Conservation (phyloP, 2,329 filamentous ascomycete species). For the Canariomyces notabilis region DNA sequence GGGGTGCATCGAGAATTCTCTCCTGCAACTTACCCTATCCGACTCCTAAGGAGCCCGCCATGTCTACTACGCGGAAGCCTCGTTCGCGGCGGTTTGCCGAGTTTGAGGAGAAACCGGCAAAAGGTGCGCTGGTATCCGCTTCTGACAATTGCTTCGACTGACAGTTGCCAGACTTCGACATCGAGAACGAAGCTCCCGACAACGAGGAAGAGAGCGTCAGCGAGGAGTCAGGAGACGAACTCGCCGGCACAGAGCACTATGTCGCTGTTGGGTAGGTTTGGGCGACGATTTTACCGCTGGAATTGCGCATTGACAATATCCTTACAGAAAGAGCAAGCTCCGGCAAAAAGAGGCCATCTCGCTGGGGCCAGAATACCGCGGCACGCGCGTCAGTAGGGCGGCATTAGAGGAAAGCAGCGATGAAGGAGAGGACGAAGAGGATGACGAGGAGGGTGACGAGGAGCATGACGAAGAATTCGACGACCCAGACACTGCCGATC, state of each 20-base stretch:
- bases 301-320: slow-evolving; percentile 15
- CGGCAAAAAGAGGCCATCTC: slow-evolving; percentile 64
- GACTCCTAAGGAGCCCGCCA: slow-evolving; percentile 22
- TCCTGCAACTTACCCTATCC: neutral
- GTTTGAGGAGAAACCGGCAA: slow-evolving; percentile 54
- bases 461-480: slow-evolving; percentile 37
- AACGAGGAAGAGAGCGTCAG: slow-evolving; percentile 48
- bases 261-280: slow-evolving; percentile 59
- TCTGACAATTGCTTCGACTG: neutral
- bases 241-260: slow-evolving; percentile 73
- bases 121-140: slow-evolving; percentile 45
- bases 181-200: slow-evolving; percentile 62
- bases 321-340: slow-evolving; percentile 69
- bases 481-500: slow-evolving; percentile 51
- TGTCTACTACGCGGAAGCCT: slow-evolving; percentile 27
- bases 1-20: slow-evolving; percentile 14
- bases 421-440: slow-evolving; percentile 34
- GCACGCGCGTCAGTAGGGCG: slow-evolving; percentile 67
- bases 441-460: slow-evolving; percentile 38
- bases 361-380: slow-evolving; percentile 76
- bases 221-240: slow-evolving; percentile 29
- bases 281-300: neutral
- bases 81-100: slow-evolving; percentile 58
- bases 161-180: slow-evolving; percentile 64
- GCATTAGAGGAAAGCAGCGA: slow-evolving; percentile 54